These are phyloP conservation scores for Nissolia schottii DNA, from an alignment of 306 rosid species.

Conservation along the genomic window DNA sequence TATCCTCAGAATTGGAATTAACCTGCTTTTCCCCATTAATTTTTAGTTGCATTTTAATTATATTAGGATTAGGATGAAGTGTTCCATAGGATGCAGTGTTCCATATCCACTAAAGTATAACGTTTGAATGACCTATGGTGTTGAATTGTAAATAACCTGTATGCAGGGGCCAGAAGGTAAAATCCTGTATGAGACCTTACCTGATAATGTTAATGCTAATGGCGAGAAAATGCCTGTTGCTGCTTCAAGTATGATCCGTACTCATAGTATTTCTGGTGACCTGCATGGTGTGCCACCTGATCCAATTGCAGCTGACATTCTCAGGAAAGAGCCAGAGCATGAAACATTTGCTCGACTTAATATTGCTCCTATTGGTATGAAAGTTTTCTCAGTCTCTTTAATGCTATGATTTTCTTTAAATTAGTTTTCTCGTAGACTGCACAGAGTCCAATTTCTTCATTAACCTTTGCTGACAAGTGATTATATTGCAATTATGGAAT, in stretches of 20 bases:
- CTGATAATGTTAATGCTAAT: slow-evolving; percentile 44
- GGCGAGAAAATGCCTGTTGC: slow-evolving; percentile 54
- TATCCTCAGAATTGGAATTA: neutral
- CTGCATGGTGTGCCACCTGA: slow-evolving; percentile 84
- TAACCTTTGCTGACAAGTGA: neutral
- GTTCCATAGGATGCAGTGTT: neutral
- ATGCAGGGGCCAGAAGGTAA: slow-evolving; percentile 51
- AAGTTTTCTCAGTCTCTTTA: neutral
- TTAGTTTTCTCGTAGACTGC: neutral
- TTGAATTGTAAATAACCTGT: slow-evolving; percentile 7
- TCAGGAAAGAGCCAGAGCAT: slow-evolving; percentile 92
- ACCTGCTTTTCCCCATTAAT: neutral
- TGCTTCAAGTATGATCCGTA: slow-evolving; percentile 66
- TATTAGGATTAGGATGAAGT: neutral
- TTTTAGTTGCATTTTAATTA: neutral
- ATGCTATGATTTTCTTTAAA: slow-evolving; percentile 4
- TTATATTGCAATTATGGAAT: neutral
- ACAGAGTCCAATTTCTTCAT: slow-evolving; percentile 4
- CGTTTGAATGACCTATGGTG: neutral
- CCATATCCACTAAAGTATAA: neutral
- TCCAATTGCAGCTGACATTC: slow-evolving; percentile 86
- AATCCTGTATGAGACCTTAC: slow-evolving; percentile 42
- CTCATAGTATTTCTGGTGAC: slow-evolving; percentile 79
- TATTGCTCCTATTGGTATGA: slow-evolving; percentile 57
- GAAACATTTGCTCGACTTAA: slow-evolving; percentile 80